These are phyloP conservation scores for Irpex lacteus DNA, from an alignment of 1,284 basidiomycete genomes.

Conservation along the genomic window DNA sequence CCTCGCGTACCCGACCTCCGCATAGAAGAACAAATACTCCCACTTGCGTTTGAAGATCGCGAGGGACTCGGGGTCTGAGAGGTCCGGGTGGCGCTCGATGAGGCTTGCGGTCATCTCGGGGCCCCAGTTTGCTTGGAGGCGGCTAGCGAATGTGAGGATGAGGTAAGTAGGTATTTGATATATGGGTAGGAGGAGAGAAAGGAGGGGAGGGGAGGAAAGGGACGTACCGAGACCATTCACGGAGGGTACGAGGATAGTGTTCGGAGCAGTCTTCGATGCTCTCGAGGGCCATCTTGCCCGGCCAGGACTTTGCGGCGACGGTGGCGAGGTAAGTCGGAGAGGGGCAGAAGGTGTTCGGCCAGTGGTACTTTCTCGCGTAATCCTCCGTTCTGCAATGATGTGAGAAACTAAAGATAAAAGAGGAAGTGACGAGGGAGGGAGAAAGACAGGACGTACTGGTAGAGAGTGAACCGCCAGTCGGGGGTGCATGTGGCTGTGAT, in stretches of 20 bases:
- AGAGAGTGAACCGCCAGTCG: constrained; percentile 33
- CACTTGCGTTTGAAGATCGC: constrained; percentile 18
- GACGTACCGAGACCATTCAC: constrained; percentile 40
- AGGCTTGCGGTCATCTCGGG: constrained; percentile 6
- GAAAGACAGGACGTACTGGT: constrained; percentile 20
- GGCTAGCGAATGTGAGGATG: background rate
- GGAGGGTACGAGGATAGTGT: constrained; percentile 48
- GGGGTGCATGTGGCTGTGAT: constrained; percentile 53
- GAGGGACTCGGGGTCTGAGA: constrained; percentile 6
- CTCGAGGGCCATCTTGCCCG: constrained; percentile 38
- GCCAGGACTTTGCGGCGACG: constrained; percentile 23
- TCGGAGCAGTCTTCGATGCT: constrained; percentile 41
- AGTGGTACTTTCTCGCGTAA: constrained; percentile 45
- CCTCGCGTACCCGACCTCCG: constrained; percentile 17
- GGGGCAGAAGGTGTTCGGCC: constrained; percentile 46
- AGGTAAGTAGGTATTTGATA: background rate
- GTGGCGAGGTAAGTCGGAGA: constrained; percentile 34
- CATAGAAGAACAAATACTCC: constrained; percentile 20
- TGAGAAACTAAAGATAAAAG: background rate
- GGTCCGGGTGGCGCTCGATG: constrained; percentile 11
- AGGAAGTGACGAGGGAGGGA: background rate
- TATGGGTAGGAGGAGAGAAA: background rate
- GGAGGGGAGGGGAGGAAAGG: background rate
- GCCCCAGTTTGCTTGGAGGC: constrained; percentile 13
- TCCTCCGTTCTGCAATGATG: constrained; percentile 33